phyloP scores from a whole-genome alignment of 495 filamentous ascomycete species.

The Choiromyces venosus region DNA sequence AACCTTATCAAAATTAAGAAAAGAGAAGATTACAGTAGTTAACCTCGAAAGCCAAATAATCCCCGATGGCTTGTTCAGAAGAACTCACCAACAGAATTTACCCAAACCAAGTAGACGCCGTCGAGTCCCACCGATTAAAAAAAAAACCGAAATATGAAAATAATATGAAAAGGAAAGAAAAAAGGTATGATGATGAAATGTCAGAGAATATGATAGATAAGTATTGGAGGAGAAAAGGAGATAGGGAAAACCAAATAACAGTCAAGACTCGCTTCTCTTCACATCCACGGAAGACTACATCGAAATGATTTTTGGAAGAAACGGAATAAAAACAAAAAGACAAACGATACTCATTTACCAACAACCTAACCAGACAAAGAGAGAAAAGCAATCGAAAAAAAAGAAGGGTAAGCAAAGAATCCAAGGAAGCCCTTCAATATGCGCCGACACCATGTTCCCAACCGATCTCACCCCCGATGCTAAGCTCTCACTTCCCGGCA shows the following conservation, averaged over 20 bases:
- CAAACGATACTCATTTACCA: slow-evolving; percentile 23
- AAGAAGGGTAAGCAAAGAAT: slow-evolving; percentile 10
- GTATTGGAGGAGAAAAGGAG: neutral
- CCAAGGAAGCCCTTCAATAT: slow-evolving; percentile 34
- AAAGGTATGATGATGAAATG: slow-evolving; percentile 1
- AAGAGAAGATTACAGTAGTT: slow-evolving; percentile 30
- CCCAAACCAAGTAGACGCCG: slow-evolving; percentile 27
- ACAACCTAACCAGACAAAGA: slow-evolving; percentile 13
- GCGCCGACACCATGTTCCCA: slow-evolving; percentile 35
- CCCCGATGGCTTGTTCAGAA: slow-evolving; percentile 29
- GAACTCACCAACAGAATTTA: slow-evolving; percentile 30
- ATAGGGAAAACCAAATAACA: neutral
- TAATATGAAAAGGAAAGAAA: slow-evolving; percentile 26
- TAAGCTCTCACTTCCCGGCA: slow-evolving; percentile 35
- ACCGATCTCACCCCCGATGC: slow-evolving; percentile 11
- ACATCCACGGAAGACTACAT: neutral
- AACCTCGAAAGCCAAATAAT: slow-evolving; percentile 32
- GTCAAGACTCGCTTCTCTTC: slow-evolving; percentile 1
- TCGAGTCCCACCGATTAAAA: slow-evolving; percentile 20
- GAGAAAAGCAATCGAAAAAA: slow-evolving; percentile 8
- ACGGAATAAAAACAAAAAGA: slow-evolving; percentile 22
- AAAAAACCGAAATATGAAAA: slow-evolving; percentile 17
- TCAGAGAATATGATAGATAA: neutral
- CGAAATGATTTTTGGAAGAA: slow-evolving; percentile 26
- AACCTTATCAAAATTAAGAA: slow-evolving; percentile 28